Evolutionary conservation across 768 basidiomycete species (phyloP), one percentile per base, ranked within the genome.

Genomic region (Russula abietina): DNA sequence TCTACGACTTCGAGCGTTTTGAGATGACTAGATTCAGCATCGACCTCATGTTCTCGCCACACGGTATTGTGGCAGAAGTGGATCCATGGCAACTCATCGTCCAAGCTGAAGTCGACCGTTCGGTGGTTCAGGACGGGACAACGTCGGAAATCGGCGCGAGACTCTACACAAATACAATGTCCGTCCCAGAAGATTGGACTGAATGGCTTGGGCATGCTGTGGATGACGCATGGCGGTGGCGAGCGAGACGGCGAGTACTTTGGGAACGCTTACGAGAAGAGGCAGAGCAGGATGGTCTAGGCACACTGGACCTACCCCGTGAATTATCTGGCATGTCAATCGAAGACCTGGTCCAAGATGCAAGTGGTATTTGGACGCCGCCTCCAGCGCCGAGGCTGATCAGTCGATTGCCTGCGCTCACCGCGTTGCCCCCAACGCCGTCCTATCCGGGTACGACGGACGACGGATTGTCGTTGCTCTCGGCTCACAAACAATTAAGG

Each of bases 191-290:
- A 8, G 59, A 65, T 32, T 61, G 66, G 65, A 65, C 66, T 2
- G 62, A 63, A 43, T 50, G 52, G 55, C 28, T 61, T n/a, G 62
- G 55, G 22, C 39, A 51, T 49, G 51, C 57, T 22, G 53, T 48
- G 19, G 64, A 61, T 9, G 59, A 61, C 17, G 64, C 65, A n/a
- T 57, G 55, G 50, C 46, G 59, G 26, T 61, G 59, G 65, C 66
- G 66, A 33, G 60, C 59, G 22, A 56, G 64, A 26, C 66, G 66
- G 50, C 59, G 64, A 26, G 53, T 67, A 53, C 66, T 67, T 58
- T 67, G 65, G 59, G 65, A 67, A 28, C 30, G 59, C 19, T 57
- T 56, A 14, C 64, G 51, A 16, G 64, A 61, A 38, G 66, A 67
- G 52, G 66, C 53, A 55, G 45, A 66, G 38, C 59, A 17, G n/a